A percentile compares a stretch with the other conserved stretches of the same genome.
Evolutionary conservation across 306 rosid species (phyloP).

Genomic region (Leucaena leucocephala): DNA sequence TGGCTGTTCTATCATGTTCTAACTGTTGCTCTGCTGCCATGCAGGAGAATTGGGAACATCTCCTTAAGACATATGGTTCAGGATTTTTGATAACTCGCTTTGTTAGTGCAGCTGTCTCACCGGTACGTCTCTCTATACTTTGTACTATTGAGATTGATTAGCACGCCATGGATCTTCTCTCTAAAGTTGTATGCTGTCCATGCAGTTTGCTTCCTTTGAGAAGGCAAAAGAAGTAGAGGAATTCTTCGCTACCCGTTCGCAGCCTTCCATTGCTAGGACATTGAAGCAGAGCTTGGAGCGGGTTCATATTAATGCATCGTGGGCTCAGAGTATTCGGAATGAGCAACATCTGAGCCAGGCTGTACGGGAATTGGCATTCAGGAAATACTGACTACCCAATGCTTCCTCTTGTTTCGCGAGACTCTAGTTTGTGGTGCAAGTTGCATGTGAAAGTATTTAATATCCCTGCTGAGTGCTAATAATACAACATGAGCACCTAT

Average conservation of each 20-base stretch:
- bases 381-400: constrained; percentile 33
- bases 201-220: constrained; percentile 87
- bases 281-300: constrained; percentile 91
- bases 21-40: constrained; percentile 18
- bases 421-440: neutral
- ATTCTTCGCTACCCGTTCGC: constrained; percentile 61
- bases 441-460: neutral
- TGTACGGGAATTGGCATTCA: constrained; percentile 55
- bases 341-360: constrained; percentile 57
- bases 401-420: constrained; percentile 9
- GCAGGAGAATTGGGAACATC: constrained; percentile 75
- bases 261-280: constrained; percentile 68
- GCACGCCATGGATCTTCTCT: neutral
- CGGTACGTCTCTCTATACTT: constrained; percentile 59
- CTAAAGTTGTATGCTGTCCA: neutral
- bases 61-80: constrained; percentile 67
- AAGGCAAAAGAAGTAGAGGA: constrained; percentile 82
- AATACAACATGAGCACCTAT: constrained; percentile 2
- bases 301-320: constrained; percentile 69
- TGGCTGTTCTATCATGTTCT: constrained; percentile 11
- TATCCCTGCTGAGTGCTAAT: constrained; percentile 11
- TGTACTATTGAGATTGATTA: constrained; percentile 15
- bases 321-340: constrained; percentile 65
- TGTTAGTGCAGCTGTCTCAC: constrained; percentile 70
- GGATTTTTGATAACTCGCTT: constrained; percentile 78